Percentiles rank a stretch among this genome's conserved stretches.
phyloP scores from a whole-genome alignment of 2,329 filamentous ascomycete genomes.

The Blastomyces parvus region DNA sequence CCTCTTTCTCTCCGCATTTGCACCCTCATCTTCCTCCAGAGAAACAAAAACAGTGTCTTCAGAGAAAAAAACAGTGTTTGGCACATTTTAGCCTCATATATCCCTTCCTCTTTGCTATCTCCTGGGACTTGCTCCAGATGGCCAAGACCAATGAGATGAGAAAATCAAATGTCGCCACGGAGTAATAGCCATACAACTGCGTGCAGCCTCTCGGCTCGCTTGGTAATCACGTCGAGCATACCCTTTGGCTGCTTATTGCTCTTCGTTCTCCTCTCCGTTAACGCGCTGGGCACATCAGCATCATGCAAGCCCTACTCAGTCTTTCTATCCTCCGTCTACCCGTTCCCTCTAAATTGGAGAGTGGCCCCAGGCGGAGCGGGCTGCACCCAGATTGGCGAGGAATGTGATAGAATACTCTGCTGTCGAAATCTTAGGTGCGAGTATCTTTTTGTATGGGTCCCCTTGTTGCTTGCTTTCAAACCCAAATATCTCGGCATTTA shows the following conservation, averaged over 20 bases:
- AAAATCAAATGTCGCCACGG: background rate
- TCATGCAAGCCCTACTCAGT: background rate
- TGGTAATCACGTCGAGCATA: background rate
- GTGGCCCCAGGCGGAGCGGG: background rate
- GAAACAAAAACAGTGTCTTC: background rate
- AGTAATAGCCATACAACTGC: background rate
- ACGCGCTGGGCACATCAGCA: background rate
- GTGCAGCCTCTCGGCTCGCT: background rate
- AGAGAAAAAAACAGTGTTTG: background rate
- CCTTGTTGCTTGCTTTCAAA: background rate
- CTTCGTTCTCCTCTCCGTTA: background rate
- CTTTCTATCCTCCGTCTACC: background rate
- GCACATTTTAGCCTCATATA: background rate
- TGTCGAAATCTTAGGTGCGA: constrained; percentile 5
- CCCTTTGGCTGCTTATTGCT: background rate
- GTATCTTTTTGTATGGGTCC: constrained; percentile 1
- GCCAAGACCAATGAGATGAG: background rate
- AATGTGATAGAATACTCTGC: constrained; percentile 1
- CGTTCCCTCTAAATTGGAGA: background rate
- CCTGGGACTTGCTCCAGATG: background rate
- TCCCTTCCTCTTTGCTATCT: background rate
- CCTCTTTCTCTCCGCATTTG: background rate
- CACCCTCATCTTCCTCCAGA: background rate
- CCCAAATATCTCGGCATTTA: background rate
- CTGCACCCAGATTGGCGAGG: constrained; percentile 3